Base-by-base conservation (phyloP, 2,329 filamentous ascomycete genomes). In the Stemphylium beticola region DNA sequence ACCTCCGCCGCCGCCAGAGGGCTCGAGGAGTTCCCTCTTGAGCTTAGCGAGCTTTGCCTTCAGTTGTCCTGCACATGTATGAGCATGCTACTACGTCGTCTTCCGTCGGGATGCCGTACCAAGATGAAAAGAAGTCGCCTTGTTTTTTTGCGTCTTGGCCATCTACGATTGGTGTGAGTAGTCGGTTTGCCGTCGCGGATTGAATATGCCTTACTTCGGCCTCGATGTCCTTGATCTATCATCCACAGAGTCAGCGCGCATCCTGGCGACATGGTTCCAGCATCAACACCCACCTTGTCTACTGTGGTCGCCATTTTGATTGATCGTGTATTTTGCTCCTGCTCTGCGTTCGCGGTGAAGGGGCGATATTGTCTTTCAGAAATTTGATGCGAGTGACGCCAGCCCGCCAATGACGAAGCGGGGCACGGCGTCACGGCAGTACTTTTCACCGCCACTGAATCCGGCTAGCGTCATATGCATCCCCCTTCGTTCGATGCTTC, bases 11-110 rank as follows among this genome's bases (percentile, higher is more conserved):
- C 93, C 90, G 36, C 87, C 83, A 17, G 84, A 82, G 7, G 95
- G 95, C 37, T 91, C 96, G 65, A 99, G 84, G 44, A 99, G 87
- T 79, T 99, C 95, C 74, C 92, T 87, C 84, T 97, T 98, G 71
- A 99, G 84, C 82, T 99, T 99, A 42, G 95, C 93, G 73, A 99
- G 86, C 80, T 99, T 99, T 64, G 95, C 95, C 81, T 99, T 99
- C 67, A 99, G 82, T 80, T 98, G 93, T 71, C 85, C 84, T 85
- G 61, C 59, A 61, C 49, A 40, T 47, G 36, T 62, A 60, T 73
- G 50, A 73, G 70, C 65, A 60, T 57, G 44, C 36, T 37, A 37
- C 40, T 44, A 56, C 45, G 54, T 48, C 18, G 36, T 41, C n/a
- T 39, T 18, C 20, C 32, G 34, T 40, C 34, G 22, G 15, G 22